Evolutionary conservation across 2,329 filamentous ascomycete species (phyloP).

Genomic region (Beauveria pseudobassiana): DNA sequence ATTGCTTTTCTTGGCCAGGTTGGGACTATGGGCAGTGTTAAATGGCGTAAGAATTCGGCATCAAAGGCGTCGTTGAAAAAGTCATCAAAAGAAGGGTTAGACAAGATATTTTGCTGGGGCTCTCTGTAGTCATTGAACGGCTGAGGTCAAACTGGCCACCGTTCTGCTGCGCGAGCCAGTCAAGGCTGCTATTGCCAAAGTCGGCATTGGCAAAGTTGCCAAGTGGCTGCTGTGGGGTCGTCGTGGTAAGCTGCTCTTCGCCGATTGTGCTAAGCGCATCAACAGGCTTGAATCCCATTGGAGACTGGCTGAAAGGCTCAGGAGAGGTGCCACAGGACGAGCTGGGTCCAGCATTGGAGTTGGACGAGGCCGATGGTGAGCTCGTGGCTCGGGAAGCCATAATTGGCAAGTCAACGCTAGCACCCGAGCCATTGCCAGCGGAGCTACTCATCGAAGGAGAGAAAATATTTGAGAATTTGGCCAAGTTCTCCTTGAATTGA

Average conservation of each 20-base stretch:
- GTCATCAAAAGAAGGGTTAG: constrained; percentile 63
- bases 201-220: constrained; percentile 26
- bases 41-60: constrained; percentile 74
- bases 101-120: constrained; percentile 71
- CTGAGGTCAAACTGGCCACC: constrained; percentile 80
- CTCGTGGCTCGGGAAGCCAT: constrained; percentile 42
- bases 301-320: constrained; percentile 67
- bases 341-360: constrained; percentile 50
- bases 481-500: constrained; percentile 40
- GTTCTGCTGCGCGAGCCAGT: constrained; percentile 74
- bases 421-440: constrained; percentile 39
- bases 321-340: constrained; percentile 72
- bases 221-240: constrained; percentile 24
- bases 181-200: constrained; percentile 50
- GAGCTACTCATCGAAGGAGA: constrained; percentile 45
- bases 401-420: constrained; percentile 43
- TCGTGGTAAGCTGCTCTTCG: constrained; percentile 48
- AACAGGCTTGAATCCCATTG: constrained; percentile 54
- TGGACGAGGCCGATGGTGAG: constrained; percentile 57
- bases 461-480: constrained; percentile 52
- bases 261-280: constrained; percentile 59
- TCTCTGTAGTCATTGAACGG: constrained; percentile 91
- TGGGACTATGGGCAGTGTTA: constrained; percentile 51
- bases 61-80: constrained; percentile 73
- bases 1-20: constrained; percentile 50